phyloP scores from a whole-genome alignment of 1,284 basidiomycete species.

The Boletus albobrunnescens region DNA sequence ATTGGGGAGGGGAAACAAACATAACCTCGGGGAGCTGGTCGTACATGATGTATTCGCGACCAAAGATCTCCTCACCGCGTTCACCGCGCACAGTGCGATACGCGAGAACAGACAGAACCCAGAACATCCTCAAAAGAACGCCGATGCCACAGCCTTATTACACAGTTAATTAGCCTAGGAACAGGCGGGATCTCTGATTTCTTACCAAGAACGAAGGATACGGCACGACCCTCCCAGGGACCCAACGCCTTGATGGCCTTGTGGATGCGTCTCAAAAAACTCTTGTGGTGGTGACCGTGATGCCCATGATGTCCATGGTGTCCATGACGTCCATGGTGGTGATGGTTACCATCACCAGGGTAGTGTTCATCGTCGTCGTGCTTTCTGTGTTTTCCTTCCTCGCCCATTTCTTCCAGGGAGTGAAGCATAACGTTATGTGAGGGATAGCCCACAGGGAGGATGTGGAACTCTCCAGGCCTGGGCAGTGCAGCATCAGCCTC shows the following conservation, averaged over 20 bases:
- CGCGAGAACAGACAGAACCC: conserved; percentile 58
- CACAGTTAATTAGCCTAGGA: conserved; percentile 2
- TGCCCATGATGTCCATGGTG: conserved; percentile 21
- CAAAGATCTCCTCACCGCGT: conserved; percentile 35
- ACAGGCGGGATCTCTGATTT: not conserved
- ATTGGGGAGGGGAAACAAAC: conserved; percentile 47
- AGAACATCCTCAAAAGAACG: conserved; percentile 73
- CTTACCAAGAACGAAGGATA: conserved; percentile 76
- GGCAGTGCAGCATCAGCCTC: conserved; percentile 10
- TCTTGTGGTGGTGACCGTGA: conserved; percentile 27
- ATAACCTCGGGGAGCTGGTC: conserved; percentile 35
- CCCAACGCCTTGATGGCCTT: conserved; percentile 63
- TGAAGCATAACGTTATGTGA: conserved; percentile 3
- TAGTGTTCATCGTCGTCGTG: conserved; percentile 11
- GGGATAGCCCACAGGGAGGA: conserved; percentile 13
- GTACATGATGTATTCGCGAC: conserved; percentile 37
- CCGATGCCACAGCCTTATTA: conserved; percentile 69
- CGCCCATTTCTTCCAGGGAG: conserved; percentile 3
- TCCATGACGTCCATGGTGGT: conserved; percentile 17
- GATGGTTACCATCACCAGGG: conserved; percentile 8
- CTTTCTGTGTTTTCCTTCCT: conserved; percentile 13
- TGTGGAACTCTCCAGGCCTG: conserved; percentile 14
- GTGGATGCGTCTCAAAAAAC: conserved; percentile 58
- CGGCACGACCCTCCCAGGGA: conserved; percentile 74
- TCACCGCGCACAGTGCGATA: conserved; percentile 51